phyloP scores from a whole-genome alignment of 2,329 filamentous ascomycete genomes.

The Colletotrichum sp. region DNA sequence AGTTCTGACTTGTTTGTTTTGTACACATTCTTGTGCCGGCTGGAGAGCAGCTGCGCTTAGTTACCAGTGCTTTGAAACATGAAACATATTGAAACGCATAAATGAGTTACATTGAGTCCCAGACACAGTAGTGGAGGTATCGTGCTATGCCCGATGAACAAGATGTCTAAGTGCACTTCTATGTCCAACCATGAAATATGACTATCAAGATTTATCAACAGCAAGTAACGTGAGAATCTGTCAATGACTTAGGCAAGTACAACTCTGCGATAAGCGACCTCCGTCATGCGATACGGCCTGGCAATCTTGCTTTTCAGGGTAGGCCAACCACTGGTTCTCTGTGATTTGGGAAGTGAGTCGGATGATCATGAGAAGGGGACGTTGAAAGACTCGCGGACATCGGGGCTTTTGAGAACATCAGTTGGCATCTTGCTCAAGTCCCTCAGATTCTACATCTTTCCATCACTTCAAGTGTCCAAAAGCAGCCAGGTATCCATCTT shows the following conservation, averaged over 20 bases:
- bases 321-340: rapidly evolving
- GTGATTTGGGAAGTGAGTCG: neutral
- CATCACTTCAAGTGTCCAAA: neutral
- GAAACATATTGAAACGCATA: neutral
- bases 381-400: neutral
- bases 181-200: neutral
- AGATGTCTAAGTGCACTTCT: neutral
- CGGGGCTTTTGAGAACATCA: neutral
- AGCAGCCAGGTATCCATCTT: neutral
- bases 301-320: neutral
- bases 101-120: neutral
- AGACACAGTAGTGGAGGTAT: neutral
- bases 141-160: neutral
- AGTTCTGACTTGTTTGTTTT: neutral
- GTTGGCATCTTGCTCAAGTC: neutral
- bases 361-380: neutral
- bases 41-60: neutral
- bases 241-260: too few relatives aligned
- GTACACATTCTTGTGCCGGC: neutral
- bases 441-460: rapidly evolving
- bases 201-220: neutral
- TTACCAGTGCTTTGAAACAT: neutral
- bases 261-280: neutral
- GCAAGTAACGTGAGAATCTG: too few relatives aligned
- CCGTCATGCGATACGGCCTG: neutral